Evolutionary conservation across 192 early-diverging fungal genomes (phyloP), one percentile per base, ranked within the genome.

Genomic region (Glomus cerebriforme): DNA sequence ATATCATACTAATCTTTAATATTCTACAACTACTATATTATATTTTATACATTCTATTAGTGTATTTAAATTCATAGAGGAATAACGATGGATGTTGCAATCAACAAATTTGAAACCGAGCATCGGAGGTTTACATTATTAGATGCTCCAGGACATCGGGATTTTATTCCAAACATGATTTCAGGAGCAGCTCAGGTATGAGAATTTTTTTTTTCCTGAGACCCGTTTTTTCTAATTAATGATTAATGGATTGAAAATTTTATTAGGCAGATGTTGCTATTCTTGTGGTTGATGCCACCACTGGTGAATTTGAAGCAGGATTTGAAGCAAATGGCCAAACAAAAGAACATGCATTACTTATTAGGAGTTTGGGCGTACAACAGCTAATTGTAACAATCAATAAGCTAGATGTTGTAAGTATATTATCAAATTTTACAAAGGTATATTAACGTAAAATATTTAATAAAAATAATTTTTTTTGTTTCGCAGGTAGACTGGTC

Each of bases 141-240:
- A 79, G 98, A 99, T 81, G 95, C 97, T 3, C 98, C 98, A 3
- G 98, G 98, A 4, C 98, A 99, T 80, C 88, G 94, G 27, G 98
- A 99, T 85, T 99, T 99, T 84, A 93, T 99, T 68, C 97, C 98
- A n/a, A 96, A 97, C 81, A 99, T 99, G 97, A 98, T 99, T 78
- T 92, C 93, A 2, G 98, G 98, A 7, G 95, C 98, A 6, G 84
- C 90, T 32, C 95, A 96, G 72, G 90, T 91, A 83, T 4, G 34
- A 12, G 31, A 68, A 24, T 63, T 27, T 29, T 7, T 31, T 17
- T 17, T 10, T n/a, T n/a, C n/a, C n/a, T n/a, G 1, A n/a, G 8
- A 60, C 17, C 7, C 6, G 5, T 73, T 34, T 73, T 37, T 49
- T 73, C n/a, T 81, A 29, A 9, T 29, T 75, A 31, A 74, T 37